Evolutionary conservation across 139 green algal genomes (phyloP).

Genomic region (Tetratostichococcus sp.): DNA sequence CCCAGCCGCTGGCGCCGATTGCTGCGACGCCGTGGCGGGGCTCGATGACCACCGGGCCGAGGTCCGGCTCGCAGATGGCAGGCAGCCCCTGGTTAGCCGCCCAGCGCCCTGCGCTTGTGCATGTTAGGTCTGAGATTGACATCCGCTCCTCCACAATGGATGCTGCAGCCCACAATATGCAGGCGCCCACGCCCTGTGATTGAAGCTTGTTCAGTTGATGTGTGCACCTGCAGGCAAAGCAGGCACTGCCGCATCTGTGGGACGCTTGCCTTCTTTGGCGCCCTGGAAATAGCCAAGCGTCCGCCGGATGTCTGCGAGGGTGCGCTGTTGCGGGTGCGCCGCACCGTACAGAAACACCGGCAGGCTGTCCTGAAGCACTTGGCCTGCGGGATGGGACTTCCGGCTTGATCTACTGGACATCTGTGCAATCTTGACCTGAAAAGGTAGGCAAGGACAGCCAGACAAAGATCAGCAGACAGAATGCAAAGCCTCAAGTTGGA

Average conservation of each 20-base stretch:
- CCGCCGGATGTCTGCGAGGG: conserved; percentile 54
- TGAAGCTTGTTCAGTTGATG: too few relatives aligned
- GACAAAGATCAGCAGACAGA: too few relatives aligned
- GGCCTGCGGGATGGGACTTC: conserved; percentile 7
- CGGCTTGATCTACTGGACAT: neutral
- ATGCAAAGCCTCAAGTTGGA: too few relatives aligned
- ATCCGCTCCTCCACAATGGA: too few relatives aligned
- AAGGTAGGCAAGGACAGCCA: too few relatives aligned
- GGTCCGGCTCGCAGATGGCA: conserved; percentile 7
- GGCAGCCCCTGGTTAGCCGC: neutral
- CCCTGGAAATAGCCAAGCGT: conserved; percentile 36
- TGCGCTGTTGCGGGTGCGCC: conserved; percentile 30
- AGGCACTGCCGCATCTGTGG: too few relatives aligned
- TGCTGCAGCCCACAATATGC: too few relatives aligned
- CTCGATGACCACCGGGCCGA: conserved; percentile 19
- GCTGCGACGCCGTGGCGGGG: conserved; percentile 38
- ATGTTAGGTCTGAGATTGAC: too few relatives aligned
- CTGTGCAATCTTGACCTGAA: too few relatives aligned
- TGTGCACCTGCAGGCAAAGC: too few relatives aligned
- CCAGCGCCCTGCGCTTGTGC: neutral
- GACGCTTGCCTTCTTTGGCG: neutral
- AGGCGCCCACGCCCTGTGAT: too few relatives aligned
- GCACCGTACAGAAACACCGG: conserved; percentile 65
- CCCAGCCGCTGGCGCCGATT: conserved; percentile 63
- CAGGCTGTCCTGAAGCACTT: conserved; percentile 18